Evolutionary conservation across 2,329 filamentous ascomycete genomes (phyloP).

Genomic region (Botrytis aclada): DNA sequence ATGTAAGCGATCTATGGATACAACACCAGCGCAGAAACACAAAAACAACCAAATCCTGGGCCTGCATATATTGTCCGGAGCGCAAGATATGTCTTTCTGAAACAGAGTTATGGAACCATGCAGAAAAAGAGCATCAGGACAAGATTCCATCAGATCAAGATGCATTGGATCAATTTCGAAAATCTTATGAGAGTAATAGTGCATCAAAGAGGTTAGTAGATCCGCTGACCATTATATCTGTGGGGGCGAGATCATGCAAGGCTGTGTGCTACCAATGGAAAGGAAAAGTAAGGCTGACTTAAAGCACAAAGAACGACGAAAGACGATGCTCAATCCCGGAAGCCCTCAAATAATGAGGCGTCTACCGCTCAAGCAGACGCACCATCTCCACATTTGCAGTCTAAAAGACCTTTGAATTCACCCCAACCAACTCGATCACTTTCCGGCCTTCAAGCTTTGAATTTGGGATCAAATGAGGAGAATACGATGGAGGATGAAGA

Average conservation of each 20-base stretch:
- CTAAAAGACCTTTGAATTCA: slow-evolving; percentile 22
- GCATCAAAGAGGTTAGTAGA: slow-evolving; percentile 23
- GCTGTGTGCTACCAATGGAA: neutral
- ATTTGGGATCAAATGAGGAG: slow-evolving; percentile 28
- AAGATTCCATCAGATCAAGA: slow-evolving; percentile 22
- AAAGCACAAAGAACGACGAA: slow-evolving; percentile 21
- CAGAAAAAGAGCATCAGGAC: slow-evolving; percentile 22
- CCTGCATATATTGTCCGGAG: slow-evolving; percentile 27
- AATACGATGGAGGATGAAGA: slow-evolving; percentile 30
- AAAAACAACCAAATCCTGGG: slow-evolving; percentile 27
- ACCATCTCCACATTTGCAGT: slow-evolving; percentile 21
- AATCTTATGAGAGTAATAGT: slow-evolving; percentile 22
- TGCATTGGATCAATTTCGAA: slow-evolving; percentile 19
- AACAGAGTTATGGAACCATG: slow-evolving; percentile 29
- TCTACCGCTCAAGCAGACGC: neutral
- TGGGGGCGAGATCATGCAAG: slow-evolving; percentile 1
- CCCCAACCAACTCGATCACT: slow-evolving; percentile 23
- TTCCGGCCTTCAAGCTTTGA: slow-evolving; percentile 26
- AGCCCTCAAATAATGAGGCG: slow-evolving; percentile 22
- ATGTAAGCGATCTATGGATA: slow-evolving; percentile 26
- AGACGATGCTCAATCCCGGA: slow-evolving; percentile 24
- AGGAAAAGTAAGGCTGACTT: slow-evolving; percentile 23
- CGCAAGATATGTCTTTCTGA: slow-evolving; percentile 21
- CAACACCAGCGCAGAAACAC: slow-evolving; percentile 26
- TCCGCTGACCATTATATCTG: neutral